These are phyloP conservation scores for Mycocentrospora acerina DNA, from an alignment of 2,329 filamentous ascomycete species.

Conservation along the genomic window DNA sequence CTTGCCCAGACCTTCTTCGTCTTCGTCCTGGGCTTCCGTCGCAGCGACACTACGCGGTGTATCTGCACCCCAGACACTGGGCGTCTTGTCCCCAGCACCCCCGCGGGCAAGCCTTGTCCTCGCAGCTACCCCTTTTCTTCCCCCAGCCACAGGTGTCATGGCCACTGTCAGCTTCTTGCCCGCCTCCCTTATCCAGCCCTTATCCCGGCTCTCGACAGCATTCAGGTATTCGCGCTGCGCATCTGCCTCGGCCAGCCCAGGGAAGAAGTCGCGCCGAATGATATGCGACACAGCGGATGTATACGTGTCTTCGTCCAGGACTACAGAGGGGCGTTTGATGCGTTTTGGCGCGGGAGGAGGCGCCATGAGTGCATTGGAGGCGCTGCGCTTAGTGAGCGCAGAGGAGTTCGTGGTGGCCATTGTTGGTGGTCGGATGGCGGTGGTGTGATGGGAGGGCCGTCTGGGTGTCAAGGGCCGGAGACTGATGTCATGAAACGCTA, in stretches of 20 bases:
- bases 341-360: conserved; percentile 82
- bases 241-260: conserved; percentile 81
- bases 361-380: conserved; percentile 76
- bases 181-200: conserved; percentile 82
- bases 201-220: conserved; percentile 82
- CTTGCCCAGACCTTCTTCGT: conserved; percentile 39
- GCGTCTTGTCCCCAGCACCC: conserved; percentile 54
- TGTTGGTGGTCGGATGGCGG: conserved; percentile 2
- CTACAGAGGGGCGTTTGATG: conserved; percentile 84
- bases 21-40: conserved; percentile 34
- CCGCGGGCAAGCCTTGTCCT: conserved; percentile 20
- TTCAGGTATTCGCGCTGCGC: conserved; percentile 90
- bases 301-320: conserved; percentile 93
- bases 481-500: conserved; percentile 1
- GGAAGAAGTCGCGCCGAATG: conserved; percentile 95
- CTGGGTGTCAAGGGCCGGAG: background rate
- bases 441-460: background rate
- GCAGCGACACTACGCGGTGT: conserved; percentile 66
- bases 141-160: conserved; percentile 73
- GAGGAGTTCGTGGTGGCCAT: conserved; percentile 48
- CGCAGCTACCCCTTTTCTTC: conserved; percentile 38
- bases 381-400: conserved; percentile 66
- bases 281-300: conserved; percentile 88
- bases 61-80: conserved; percentile 65
- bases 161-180: conserved; percentile 64